A percentile compares a stretch with the other conserved stretches of the same genome.
Conservation (phyloP, 1,284 basidiomycete species). For the Coniferiporia sulphurascens region DNA sequence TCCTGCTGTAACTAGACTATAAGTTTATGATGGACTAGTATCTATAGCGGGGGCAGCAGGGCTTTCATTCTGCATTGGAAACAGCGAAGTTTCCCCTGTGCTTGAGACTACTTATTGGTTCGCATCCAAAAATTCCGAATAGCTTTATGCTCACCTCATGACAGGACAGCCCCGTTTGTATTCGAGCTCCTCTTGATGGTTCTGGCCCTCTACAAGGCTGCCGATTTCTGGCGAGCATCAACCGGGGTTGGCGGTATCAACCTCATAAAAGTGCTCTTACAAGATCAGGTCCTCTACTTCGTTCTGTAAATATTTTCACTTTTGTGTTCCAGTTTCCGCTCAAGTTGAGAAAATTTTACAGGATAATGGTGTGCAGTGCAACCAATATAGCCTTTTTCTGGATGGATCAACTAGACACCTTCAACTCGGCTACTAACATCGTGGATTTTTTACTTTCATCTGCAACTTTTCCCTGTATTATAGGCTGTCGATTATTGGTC, state of each 20-base stretch:
- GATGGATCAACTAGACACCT: background rate
- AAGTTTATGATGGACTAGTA: background rate
- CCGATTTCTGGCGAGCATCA: background rate
- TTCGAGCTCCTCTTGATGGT: background rate
- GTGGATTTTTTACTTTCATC: background rate
- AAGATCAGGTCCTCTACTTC: conserved; percentile 8
- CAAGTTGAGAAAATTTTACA: background rate
- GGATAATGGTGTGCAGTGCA: background rate
- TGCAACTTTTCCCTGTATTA: background rate
- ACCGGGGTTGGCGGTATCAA: background rate
- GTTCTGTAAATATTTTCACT: background rate
- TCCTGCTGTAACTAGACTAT: background rate
- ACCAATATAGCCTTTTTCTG: background rate
- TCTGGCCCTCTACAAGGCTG: conserved; percentile 5
- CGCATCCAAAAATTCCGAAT: background rate
- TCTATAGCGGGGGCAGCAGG: too few relatives aligned
- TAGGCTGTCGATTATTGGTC: conserved; percentile 5
- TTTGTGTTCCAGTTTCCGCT: background rate
- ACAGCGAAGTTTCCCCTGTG: background rate
- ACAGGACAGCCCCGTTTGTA: background rate
- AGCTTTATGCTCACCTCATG: background rate
- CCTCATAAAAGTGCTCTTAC: conserved; percentile 3
- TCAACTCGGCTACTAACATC: background rate
- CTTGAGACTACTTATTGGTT: background rate
- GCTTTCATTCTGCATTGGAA: background rate